Evolutionary conservation across 331 rosid species (phyloP).

Genomic region (Acacia concinna): DNA sequence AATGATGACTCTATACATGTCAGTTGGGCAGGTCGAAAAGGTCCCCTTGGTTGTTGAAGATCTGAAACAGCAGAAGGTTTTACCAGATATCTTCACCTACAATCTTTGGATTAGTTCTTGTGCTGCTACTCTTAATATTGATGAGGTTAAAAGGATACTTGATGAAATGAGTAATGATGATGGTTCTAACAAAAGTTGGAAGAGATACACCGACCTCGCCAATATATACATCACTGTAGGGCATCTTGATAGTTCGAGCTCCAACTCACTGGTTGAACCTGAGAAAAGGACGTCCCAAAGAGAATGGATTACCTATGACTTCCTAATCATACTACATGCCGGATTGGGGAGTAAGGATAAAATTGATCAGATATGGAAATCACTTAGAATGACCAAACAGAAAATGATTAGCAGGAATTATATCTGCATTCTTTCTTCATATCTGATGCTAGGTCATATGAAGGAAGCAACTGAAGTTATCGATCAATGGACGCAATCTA

Average conservation of each 20-base stretch:
- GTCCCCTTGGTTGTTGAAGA: slow-evolving; percentile 72
- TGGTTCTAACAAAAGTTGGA: slow-evolving; percentile 67
- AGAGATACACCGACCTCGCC: slow-evolving; percentile 62
- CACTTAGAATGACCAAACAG: slow-evolving; percentile 72
- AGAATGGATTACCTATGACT: slow-evolving; percentile 90
- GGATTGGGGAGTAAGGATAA: slow-evolving; percentile 72
- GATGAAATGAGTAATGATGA: slow-evolving; percentile 65
- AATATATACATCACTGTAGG: slow-evolving; percentile 56
- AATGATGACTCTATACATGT: slow-evolving; percentile 92
- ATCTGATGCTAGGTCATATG: slow-evolving; percentile 68
- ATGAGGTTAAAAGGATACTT: slow-evolving; percentile 61
- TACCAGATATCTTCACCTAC: slow-evolving; percentile 82
- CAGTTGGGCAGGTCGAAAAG: slow-evolving; percentile 85
- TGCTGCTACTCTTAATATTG: slow-evolving; percentile 68
- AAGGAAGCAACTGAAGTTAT: slow-evolving; percentile 71
- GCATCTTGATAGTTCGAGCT: slow-evolving; percentile 53
- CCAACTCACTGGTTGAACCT: slow-evolving; percentile 57
- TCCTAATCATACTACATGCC: slow-evolving; percentile 73
- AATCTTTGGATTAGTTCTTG: slow-evolving; percentile 89
- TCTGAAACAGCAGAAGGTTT: slow-evolving; percentile 54
- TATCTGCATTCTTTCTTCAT: slow-evolving; percentile 68
- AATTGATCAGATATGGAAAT: slow-evolving; percentile 85
- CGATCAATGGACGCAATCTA: slow-evolving; percentile 85
- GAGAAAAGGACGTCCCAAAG: slow-evolving; percentile 68
- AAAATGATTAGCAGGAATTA: slow-evolving; percentile 82